phyloP scores from a whole-genome alignment of 371 early-diverging fungal genomes.

The Syncephalastrum sp. region DNA sequence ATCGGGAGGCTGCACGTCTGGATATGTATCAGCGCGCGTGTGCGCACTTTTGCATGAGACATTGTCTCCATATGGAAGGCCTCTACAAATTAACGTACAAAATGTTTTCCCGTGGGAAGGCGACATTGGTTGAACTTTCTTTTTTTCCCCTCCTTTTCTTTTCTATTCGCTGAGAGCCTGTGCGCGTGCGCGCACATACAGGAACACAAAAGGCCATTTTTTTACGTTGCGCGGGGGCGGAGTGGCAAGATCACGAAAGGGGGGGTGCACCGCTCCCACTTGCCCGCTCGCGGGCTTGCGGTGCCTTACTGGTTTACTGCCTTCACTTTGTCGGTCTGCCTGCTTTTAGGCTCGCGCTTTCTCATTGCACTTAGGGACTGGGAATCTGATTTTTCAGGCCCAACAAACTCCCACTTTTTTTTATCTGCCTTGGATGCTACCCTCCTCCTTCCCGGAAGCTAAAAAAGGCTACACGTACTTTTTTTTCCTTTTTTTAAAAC shows the following conservation, averaged over 20 bases:
- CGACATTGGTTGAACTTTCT: slow-evolving; percentile 1
- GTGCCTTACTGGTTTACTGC: too few species aligned
- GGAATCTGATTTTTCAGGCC: slow-evolving; percentile 30
- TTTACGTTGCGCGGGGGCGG: not conserved
- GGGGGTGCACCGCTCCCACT: slow-evolving; percentile 11
- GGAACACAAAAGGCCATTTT: too few species aligned
- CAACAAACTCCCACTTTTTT: slow-evolving; percentile 2
- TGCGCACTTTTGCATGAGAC: too few species aligned
- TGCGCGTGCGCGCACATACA: too few species aligned
- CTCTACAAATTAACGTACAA: too few species aligned
- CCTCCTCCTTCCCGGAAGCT: not conserved
- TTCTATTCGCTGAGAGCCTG: not conserved
- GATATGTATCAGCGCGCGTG: too few species aligned
- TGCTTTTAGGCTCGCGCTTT: too few species aligned
- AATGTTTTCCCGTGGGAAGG: too few species aligned
- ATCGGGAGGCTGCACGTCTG: too few species aligned
- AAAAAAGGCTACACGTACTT: slow-evolving; percentile 4
- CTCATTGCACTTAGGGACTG: slow-evolving; percentile 28
- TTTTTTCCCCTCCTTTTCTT: slow-evolving; percentile 1
- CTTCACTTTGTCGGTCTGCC: too few species aligned
- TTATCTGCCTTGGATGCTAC: not conserved
- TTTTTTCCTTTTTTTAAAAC: slow-evolving; percentile 6
- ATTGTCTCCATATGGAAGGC: too few species aligned
- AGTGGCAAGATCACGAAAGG: slow-evolving; percentile 2
- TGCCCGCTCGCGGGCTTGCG: slow-evolving; percentile 27